Evolutionary conservation across 2,329 filamentous ascomycete species (phyloP), one percentile per base, ranked within the genome.

Genomic region (Parafenestella ontariensis): DNA sequence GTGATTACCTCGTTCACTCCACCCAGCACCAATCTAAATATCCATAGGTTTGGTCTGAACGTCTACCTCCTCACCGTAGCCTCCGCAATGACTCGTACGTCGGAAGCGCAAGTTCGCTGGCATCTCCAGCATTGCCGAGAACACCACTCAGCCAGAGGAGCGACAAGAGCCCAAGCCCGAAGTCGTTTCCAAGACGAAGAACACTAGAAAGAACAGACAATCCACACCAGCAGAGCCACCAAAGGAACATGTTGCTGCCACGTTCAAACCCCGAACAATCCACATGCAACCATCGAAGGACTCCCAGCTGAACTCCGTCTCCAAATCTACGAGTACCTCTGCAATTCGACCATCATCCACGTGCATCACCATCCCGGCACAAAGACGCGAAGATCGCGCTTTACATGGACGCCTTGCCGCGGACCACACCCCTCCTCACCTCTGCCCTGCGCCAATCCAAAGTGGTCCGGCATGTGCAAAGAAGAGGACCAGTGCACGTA

Each of bases 391-490:
- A 40, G 2, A 20, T 39, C 20, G 17, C 29, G 50, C 18, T 61
- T 61, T 41, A 62, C 50, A 24, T 58, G 62, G 62, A 59, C 52
- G 5, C 50, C 57, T 3, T 66, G 65, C 45, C 54, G 49, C n/a
- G 26, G 15, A 26, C 9, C 52, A 10, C 53, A 58, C 36, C 40
- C 58, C 2, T 40, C 18, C 17, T 56, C 18, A 13, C 48, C 58
- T 1, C 47, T 65, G 2, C 57, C 66, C 18, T 68, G 64, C 47
- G 54, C 54, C n/a, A 64, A 65, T 42, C 65, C 65, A 29, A 65
- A 64, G 46, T 66, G 62, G 62, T 64, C 62, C 3, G 59, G 61
- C 24, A 42, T 64, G 15, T 61, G 62, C 34, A 18, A n/a, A 13
- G 61, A 66, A 42, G 36, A 37, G 1, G 52, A 61, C 9, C 54